Conservation (phyloP, 495 filamentous ascomycete species). For the Xylaria nigripes region DNA sequence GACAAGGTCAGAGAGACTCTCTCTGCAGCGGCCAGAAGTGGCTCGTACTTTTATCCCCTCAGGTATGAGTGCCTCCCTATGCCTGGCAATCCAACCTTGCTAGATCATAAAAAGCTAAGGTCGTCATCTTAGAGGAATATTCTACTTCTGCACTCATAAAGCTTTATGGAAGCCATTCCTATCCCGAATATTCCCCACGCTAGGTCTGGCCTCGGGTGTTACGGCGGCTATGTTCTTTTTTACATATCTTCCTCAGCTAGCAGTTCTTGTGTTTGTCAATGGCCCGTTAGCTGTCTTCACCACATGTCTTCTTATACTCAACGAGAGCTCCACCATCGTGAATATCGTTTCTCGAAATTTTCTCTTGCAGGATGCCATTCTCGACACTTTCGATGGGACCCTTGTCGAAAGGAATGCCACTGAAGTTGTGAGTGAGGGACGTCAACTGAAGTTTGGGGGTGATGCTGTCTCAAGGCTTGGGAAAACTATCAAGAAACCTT, state of each 20-base stretch:
- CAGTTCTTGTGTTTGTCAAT: conserved; percentile 70
- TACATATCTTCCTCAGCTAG: conserved; percentile 84
- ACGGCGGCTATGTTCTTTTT: conserved; percentile 71
- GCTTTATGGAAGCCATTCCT: conserved; percentile 60
- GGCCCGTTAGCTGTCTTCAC: conserved; percentile 76
- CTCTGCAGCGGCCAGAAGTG: conserved; percentile 57
- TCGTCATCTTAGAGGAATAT: conserved; percentile 48
- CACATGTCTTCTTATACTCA: conserved; percentile 68
- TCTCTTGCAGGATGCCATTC: conserved; percentile 66
- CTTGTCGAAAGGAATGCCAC: conserved; percentile 50
- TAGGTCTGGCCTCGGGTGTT: conserved; percentile 59
- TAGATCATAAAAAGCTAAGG: conserved; percentile 2
- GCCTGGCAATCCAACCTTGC: not conserved
- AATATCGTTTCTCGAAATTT: conserved; percentile 66
- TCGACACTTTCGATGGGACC: conserved; percentile 88
- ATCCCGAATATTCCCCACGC: conserved; percentile 57
- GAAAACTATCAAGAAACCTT: conserved; percentile 60
- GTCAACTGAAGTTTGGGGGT: conserved; percentile 56
- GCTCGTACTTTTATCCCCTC: conserved; percentile 79
- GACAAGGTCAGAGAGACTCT: conserved; percentile 46
- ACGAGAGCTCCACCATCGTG: conserved; percentile 72
- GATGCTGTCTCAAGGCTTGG: conserved; percentile 65
- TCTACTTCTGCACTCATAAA: conserved; percentile 67
- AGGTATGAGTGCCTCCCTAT: conserved; percentile 38
- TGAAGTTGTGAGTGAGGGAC: conserved; percentile 57